Percentiles rank a stretch among this genome's conserved stretches.
phyloP scores from a whole-genome alignment of 2,329 filamentous ascomycete species.

The Chaetomium globosum region DNA sequence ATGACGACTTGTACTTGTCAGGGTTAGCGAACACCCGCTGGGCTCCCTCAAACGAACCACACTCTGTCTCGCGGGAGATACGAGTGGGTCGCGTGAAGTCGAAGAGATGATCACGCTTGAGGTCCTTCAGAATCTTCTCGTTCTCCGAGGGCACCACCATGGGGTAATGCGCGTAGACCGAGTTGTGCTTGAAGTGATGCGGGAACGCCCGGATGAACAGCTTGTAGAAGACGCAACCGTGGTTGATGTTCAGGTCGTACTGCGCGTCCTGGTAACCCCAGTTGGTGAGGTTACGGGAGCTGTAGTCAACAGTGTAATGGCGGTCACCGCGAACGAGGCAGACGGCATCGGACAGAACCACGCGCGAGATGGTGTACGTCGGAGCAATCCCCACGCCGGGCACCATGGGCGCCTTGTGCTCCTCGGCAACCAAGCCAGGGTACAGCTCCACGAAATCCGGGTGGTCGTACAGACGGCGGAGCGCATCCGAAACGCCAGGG shows the following conservation, averaged over 20 bases:
- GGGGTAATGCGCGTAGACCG: constrained; percentile 80
- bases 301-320: constrained; percentile 78
- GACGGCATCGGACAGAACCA: constrained; percentile 76
- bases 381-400: constrained; percentile 75
- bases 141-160: constrained; percentile 72
- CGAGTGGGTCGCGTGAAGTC: constrained; percentile 65
- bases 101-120: constrained; percentile 70
- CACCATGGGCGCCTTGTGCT: constrained; percentile 72
- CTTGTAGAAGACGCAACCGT: constrained; percentile 85
- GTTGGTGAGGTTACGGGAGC: constrained; percentile 73
- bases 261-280: constrained; percentile 80
- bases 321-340: constrained; percentile 77
- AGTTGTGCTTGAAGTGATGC: constrained; percentile 74
- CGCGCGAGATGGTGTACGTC: constrained; percentile 75
- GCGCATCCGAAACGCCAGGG: constrained; percentile 65
- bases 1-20: constrained; percentile 65
- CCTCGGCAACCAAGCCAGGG: constrained; percentile 75
- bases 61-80: constrained; percentile 54
- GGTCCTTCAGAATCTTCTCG: constrained; percentile 66
- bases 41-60: constrained; percentile 64
- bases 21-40: constrained; percentile 64
- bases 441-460: constrained; percentile 81
- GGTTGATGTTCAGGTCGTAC: constrained; percentile 72
- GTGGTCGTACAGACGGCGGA: constrained; percentile 72
- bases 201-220: constrained; percentile 79